These are phyloP conservation scores for Gastrodia elata DNA, from an alignment of 106 monocot genomes.

Conservation along the genomic window DNA sequence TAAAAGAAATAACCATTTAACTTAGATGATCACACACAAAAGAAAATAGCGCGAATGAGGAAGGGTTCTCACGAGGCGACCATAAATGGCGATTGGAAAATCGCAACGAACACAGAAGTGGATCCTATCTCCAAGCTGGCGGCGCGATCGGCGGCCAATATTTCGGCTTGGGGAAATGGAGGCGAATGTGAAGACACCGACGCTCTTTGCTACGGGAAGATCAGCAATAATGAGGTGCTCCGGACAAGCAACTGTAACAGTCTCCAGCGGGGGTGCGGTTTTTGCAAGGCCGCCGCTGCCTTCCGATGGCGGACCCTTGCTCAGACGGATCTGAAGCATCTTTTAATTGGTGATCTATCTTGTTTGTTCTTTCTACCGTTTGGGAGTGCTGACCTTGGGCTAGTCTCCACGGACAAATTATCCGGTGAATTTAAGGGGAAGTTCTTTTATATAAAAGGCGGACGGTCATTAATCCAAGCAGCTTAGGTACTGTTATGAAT, in stretches of 20 bases:
- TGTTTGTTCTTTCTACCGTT: background rate
- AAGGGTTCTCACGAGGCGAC: constrained; percentile 18
- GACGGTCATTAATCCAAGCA: background rate
- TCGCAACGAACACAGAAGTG: constrained; percentile 43
- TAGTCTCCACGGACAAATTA: too few species aligned
- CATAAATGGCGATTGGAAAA: constrained; percentile 39
- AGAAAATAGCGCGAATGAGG: background rate
- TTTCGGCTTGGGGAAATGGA: background rate
- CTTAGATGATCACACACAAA: background rate
- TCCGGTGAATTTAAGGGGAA: too few species aligned
- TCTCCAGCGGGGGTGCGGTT: constrained; percentile 25
- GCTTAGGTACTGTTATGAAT: too few species aligned
- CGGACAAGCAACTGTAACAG: constrained; percentile 22
- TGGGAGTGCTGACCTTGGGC: background rate
- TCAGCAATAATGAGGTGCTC: constrained; percentile 19
- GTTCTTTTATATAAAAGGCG: background rate
- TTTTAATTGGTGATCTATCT: background rate
- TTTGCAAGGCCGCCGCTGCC: constrained; percentile 19
- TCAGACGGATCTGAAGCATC: constrained; percentile 88
- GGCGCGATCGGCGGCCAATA: constrained; percentile 16
- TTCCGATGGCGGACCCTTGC: constrained; percentile 42
- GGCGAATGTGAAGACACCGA: constrained; percentile 8
- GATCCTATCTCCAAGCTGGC: constrained; percentile 23
- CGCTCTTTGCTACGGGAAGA: constrained; percentile 24
- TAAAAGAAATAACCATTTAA: background rate